Percentiles rank a stretch among this genome's conserved stretches.
These are phyloP conservation scores for Metschnikowia koreensis DNA, from an alignment of 805 yeast species.

Conservation along the genomic window DNA sequence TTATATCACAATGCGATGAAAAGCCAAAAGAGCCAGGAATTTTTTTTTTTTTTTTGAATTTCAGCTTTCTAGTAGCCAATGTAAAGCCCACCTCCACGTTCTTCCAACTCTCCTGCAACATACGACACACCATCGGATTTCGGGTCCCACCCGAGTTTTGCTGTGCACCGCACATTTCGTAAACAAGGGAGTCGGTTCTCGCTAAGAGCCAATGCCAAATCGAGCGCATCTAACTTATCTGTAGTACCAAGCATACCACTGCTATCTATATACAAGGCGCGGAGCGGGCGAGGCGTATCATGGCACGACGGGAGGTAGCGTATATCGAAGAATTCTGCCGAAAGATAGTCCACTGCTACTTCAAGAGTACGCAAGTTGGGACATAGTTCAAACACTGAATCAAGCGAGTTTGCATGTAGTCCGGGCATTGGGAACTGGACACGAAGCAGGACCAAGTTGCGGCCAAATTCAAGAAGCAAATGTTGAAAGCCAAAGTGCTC, in stretches of 20 bases:
- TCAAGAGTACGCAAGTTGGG: conserved; percentile 65
- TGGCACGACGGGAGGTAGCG: conserved; percentile 24
- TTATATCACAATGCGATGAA: no score
- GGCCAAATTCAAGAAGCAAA: conserved; percentile 64
- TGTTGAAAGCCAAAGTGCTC: conserved; percentile 62
- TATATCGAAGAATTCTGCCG: conserved; percentile 41
- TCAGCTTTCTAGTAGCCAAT: conserved; percentile 31
- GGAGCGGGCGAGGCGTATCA: conserved; percentile 46
- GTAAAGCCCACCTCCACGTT: conserved; percentile 74
- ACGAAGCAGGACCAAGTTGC: conserved; percentile 56
- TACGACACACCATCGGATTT: conserved; percentile 39
- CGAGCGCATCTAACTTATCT: conserved; percentile 82
- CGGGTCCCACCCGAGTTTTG: conserved; percentile 84
- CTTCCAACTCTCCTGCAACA: conserved; percentile 67
- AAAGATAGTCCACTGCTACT: conserved; percentile 76
- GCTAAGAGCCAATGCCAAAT: conserved; percentile 76
- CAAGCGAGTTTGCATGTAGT: conserved; percentile 65
- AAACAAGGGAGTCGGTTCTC: conserved; percentile 75
- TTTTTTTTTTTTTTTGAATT: no score
- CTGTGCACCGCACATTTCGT: conserved; percentile 62
- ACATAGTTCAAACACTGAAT: conserved; percentile 70
- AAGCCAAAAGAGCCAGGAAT: no score
- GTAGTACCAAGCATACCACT: conserved; percentile 86
- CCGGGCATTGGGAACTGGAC: conserved; percentile 90
- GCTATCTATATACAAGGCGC: conserved; percentile 68